Base-by-base conservation (phyloP, 2,329 filamentous ascomycete genomes). In the Exophiala alcalophila region DNA sequence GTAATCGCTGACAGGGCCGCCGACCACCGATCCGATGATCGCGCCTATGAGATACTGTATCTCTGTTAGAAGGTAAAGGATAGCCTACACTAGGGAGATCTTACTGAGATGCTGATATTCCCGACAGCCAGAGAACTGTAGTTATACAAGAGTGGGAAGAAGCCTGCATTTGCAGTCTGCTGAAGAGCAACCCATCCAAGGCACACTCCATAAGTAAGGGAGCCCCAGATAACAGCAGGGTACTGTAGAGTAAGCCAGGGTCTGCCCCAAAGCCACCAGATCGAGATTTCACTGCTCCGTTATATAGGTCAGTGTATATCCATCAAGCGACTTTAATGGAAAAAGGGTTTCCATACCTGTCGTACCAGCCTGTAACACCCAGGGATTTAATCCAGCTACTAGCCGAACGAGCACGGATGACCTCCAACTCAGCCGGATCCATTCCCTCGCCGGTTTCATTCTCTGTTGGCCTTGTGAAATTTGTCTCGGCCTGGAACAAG, bases 231-330 rank as follows among this genome's bases (percentile, higher is more conserved):
- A 15, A 47, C 44, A 5, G 39, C 38, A n/a, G 44, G 44, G 16
- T 95, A 95, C 1, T 83, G 78, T 55, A 83, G 94, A 1, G 96
- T 74, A 30, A 96, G 79, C 46, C 96, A 87, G 0, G 90, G 91
- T 1, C 90, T 77, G 30, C 36, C 35, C 37, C 36, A 41, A 14
- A 44, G 28, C 34, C 34, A 44, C 41, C 26, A 44, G 15, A 44
- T 44, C 5, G 41, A 44, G 5, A 33, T 11, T 12, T 36, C 28
- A 3, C 41, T 44, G 21, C 12, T n/a, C n/a, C n/a, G n/a, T n/a
- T n/a, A n/a, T 2, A 24, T 19, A 11, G 11, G 15, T 39, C 27
- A 44, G n/a, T n/a, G n/a, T n/a, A n/a, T n/a, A n/a, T n/a, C n/a
- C n/a, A n/a, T n/a, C n/a, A n/a, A n/a, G n/a, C n/a, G n/a, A n/a